phyloP scores from a whole-genome alignment of 148 eudicot genomes.

The Bassia scoparia region DNA sequence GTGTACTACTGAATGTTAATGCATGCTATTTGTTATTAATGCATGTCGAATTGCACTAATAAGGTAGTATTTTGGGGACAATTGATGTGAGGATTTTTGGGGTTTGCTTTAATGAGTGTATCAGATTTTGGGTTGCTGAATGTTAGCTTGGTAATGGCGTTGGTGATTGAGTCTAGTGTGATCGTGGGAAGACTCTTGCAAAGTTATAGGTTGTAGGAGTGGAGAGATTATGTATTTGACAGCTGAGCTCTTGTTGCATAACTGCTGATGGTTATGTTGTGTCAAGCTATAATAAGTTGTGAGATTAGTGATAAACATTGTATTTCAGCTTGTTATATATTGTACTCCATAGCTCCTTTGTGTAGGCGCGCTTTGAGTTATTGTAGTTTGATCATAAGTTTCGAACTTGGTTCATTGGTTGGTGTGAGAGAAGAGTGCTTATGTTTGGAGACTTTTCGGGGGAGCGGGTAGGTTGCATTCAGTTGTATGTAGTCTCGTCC shows the following conservation, averaged over 20 bases:
- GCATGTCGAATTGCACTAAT: not conserved
- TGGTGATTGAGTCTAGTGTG: not conserved
- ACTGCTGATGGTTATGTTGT: not conserved
- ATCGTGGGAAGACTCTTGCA: not conserved
- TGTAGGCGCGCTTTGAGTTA: not conserved
- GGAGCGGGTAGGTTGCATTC: not conserved
- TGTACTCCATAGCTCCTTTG: not conserved
- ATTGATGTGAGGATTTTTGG: not conserved
- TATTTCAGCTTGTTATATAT: not conserved
- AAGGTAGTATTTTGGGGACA: not conserved
- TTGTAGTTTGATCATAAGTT: no score
- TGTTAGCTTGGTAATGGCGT: not conserved
- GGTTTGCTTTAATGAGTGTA: not conserved
- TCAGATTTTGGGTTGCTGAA: not conserved
- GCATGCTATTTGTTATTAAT: not conserved
- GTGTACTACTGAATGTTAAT: not conserved
- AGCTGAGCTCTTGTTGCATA: not conserved
- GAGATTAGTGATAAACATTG: not conserved
- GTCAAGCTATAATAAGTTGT: not conserved
- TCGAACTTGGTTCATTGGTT: not conserved
- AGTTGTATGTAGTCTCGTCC: not conserved
- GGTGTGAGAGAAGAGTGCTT: not conserved
- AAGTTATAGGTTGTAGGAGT: not conserved
- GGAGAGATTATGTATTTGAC: not conserved
- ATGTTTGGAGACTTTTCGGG: not conserved